Percentiles rank a stretch among this genome's conserved stretches.
Conservation (phyloP, 768 basidiomycete genomes). For the Saitozyma podzolica region DNA sequence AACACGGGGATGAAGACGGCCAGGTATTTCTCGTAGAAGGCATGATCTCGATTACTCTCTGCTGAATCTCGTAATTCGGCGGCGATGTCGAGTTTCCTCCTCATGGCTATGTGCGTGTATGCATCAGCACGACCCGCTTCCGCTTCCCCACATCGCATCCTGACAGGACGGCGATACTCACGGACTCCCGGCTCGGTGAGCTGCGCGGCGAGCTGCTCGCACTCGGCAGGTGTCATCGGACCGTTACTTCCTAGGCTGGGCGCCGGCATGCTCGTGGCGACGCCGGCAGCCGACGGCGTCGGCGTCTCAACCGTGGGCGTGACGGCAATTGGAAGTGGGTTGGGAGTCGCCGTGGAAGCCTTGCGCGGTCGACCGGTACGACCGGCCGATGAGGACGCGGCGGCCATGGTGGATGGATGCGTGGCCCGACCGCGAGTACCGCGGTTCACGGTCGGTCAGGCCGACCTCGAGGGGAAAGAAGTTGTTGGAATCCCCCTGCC, state of each 20-base stretch:
- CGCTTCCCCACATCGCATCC: not conserved
- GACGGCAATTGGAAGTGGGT: constrained; percentile 4
- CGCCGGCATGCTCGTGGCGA: constrained; percentile 27
- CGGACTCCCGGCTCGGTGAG: constrained; percentile 43
- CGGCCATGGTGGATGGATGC: too few species aligned
- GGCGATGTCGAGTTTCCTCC: constrained; percentile 36
- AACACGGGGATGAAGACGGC: constrained; percentile 42
- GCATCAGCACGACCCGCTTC: not conserved
- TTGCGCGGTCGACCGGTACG: constrained; percentile 35
- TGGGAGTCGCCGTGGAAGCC: constrained; percentile 30
- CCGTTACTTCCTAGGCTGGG: constrained; percentile 32
- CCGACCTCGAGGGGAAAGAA: too few species aligned
- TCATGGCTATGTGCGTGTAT: constrained; percentile 10
- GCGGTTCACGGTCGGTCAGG: too few species aligned
- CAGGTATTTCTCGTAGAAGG: constrained; percentile 46
- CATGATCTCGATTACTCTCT: constrained; percentile 44
- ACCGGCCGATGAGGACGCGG: too few species aligned
- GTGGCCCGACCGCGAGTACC: too few species aligned
- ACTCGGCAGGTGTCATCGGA: constrained; percentile 45
- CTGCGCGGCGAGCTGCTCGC: constrained; percentile 46
- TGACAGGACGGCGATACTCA: constrained; percentile 11
- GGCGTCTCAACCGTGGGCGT: constrained; percentile 22
- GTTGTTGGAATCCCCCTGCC: too few species aligned
- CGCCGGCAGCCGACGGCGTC: constrained; percentile 25
- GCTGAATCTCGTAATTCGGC: constrained; percentile 49